phyloP scores from a whole-genome alignment of 2,329 filamentous ascomycete species.

The Aspergillus sp. region DNA sequence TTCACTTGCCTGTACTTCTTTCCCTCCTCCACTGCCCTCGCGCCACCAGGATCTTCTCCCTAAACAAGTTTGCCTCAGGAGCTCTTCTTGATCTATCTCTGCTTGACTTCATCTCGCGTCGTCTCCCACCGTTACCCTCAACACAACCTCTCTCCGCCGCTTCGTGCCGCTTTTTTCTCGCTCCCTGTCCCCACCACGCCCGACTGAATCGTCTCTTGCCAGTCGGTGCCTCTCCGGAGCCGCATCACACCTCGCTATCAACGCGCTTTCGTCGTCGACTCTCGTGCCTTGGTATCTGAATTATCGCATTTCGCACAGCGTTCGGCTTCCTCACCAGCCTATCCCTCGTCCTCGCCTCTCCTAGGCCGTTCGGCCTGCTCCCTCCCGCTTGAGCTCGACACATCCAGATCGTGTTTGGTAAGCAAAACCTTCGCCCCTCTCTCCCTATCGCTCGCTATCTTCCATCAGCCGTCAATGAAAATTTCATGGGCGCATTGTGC shows the following conservation, averaged over 20 bases:
- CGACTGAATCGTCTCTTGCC: conserved; percentile 11
- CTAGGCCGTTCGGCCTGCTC: conserved; percentile 37
- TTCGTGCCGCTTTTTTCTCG: conserved; percentile 18
- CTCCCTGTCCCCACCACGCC: conserved; percentile 14
- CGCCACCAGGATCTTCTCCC: conserved; percentile 18
- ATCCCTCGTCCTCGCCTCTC: conserved; percentile 22
- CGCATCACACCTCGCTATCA: conserved; percentile 23
- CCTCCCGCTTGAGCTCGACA: conserved; percentile 28
- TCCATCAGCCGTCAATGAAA: conserved; percentile 17
- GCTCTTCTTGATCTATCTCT: conserved; percentile 7
- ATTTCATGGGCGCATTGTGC: conserved; percentile 24
- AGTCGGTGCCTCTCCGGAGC: conserved; percentile 23
- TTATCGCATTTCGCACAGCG: conserved; percentile 16
- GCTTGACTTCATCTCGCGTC: conserved; percentile 11
- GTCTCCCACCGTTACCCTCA: conserved; percentile 3
- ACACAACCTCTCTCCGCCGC: conserved; percentile 12
- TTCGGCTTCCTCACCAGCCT: conserved; percentile 31
- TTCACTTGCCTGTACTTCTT: conserved; percentile 13
- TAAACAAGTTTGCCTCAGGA: conserved; percentile 18
- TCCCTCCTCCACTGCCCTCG: conserved; percentile 14
- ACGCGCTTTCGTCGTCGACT: conserved; percentile 23
- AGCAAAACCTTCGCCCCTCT: conserved; percentile 23
- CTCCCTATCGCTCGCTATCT: conserved; percentile 17
- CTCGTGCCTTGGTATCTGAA: conserved; percentile 26
- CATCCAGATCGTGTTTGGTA: conserved; percentile 35